phyloP scores from a whole-genome alignment of 192 early-diverging fungal genomes.

The Backusella tuberculispora region DNA sequence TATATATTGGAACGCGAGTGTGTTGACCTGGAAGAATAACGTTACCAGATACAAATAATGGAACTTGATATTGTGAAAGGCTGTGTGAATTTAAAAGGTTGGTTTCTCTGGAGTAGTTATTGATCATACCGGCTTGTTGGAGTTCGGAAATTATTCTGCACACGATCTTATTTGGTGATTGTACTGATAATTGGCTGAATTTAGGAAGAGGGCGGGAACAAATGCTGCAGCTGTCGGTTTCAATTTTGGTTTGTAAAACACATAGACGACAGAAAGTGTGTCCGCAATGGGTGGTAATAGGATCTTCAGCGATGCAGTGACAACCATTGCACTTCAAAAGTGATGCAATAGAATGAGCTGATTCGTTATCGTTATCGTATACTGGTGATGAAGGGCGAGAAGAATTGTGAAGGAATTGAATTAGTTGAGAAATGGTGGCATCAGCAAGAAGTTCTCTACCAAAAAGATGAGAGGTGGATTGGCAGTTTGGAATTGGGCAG shows the following conservation, averaged over 20 bases:
- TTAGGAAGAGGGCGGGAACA: conserved; percentile 20
- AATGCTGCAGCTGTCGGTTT: neutral
- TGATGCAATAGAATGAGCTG: neutral
- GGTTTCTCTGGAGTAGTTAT: neutral
- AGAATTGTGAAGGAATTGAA: neutral
- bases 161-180: conserved; percentile 14
- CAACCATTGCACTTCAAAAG: conserved; percentile 12
- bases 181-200: neutral
- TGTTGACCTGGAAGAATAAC: conserved; percentile 13
- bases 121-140: neutral
- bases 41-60: conserved; percentile 7
- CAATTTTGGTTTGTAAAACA: conserved; percentile 4
- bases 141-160: neutral
- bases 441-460: conserved; percentile 2
- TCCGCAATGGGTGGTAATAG: conserved; percentile 21
- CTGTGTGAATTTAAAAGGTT: neutral
- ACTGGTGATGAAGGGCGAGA: conserved; percentile 10
- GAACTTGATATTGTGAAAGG: neutral
- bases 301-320: neutral
- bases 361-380: neutral
- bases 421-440: neutral
- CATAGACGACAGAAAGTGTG: conserved; percentile 21
- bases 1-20: conserved; percentile 4
- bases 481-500: conserved; percentile 1
- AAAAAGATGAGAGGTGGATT: conserved; percentile 16